Evolutionary conservation across 1,284 basidiomycete genomes (phyloP).

Genomic region (Rhodofomes roseus): DNA sequence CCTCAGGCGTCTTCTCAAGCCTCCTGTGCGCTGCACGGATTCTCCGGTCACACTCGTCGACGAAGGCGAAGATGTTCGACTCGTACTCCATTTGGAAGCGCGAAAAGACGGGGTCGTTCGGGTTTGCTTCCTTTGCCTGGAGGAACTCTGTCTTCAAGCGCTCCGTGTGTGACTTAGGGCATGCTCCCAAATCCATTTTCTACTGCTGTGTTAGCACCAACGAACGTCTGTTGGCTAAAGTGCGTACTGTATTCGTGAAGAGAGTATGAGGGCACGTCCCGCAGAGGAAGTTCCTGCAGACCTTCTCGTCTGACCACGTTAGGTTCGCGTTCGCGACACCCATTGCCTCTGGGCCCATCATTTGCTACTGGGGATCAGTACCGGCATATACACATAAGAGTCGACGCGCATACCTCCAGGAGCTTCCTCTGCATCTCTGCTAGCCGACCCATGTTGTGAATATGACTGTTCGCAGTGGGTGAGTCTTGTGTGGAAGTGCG

Average conservation of each 20-base stretch:
- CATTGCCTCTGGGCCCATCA: conserved; percentile 99
- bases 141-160: conserved; percentile 91
- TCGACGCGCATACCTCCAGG: conserved; percentile 62
- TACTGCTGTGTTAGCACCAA: conserved; percentile 29
- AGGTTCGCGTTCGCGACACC: conserved; percentile 90
- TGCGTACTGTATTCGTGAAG: conserved; percentile 93
- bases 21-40: conserved; percentile 92
- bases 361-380: conserved; percentile 64
- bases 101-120: conserved; percentile 75
- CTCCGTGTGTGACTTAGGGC: conserved; percentile 95
- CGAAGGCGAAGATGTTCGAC: conserved; percentile 91
- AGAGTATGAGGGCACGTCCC: conserved; percentile 97
- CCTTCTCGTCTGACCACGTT: conserved; percentile 96
- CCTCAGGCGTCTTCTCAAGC: conserved; percentile 98
- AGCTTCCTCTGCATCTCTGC: conserved; percentile 94
- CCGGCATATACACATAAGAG: conserved; percentile 5
- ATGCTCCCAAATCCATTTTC: conserved; percentile 99
- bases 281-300: conserved; percentile 98
- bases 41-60: conserved; percentile 97
- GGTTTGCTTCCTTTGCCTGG: conserved; percentile 71
- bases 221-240: not conserved
- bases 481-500: too few relatives aligned
- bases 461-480: not conserved
- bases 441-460: conserved; percentile 64
- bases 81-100: conserved; percentile 94